Evolutionary conservation across 2,329 filamentous ascomycete species (phyloP), one percentile per base, ranked within the genome.

Genomic region (Fusarium nygamai): DNA sequence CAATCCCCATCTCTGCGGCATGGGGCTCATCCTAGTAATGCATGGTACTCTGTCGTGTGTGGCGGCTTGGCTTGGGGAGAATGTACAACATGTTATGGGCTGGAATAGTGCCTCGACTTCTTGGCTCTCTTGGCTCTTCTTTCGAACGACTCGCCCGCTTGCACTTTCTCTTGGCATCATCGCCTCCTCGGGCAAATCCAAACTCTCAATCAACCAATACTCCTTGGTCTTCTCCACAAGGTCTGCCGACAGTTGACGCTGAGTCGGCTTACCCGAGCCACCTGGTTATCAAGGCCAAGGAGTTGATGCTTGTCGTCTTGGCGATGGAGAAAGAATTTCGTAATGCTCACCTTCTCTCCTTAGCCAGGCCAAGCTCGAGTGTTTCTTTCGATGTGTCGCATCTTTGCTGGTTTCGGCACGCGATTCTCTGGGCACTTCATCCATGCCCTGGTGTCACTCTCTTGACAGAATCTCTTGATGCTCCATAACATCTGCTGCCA

Each of bases 21-120:
- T 65, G 54, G 61, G 54, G 46, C 53, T 31, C 27, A 65, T 66
- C 53, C 46, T 47, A 54, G 41, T 74, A 41, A 62, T 66, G 41
- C 58, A 67, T 67, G 72, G 58, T 73, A 75, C 72, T 54, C 48
- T 54, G 69, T 68, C 41, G 29, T 73, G 47, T 48, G 63, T 63
- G 69, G 72, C 68, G 64, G 39, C 72, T 74, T 74, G 72, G 69
- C 68, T 74, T 68, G 61, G 68, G 61, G 64, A 59, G 53, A 46
- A 67, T 64, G 64, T 73, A 75, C 72, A 75, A 70, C 61, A 73
- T 70, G 72, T 71, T 74, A 72, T 61, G 68, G 72, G 71, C 44
- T 74, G 57, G 41, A 68, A 34, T 48, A 62, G 34, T 69, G 46
- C 59, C 69, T 75, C 50, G 59, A 70, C 47, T 69, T 61, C 69